Base-by-base conservation (phyloP, 257 asterid species). In the Solanum clarkiae region DNA sequence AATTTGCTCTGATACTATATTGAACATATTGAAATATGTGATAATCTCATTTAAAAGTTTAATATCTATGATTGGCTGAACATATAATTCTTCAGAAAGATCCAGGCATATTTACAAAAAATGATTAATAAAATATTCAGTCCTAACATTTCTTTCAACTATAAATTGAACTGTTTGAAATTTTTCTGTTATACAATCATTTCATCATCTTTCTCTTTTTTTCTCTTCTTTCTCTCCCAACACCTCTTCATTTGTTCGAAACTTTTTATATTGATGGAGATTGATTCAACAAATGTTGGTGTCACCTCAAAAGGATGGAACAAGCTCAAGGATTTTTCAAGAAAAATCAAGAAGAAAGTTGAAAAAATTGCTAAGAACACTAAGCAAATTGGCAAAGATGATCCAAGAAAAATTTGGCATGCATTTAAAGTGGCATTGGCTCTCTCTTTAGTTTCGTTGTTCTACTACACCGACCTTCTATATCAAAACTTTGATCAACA, bases 401-500 rank as follows among this genome's bases (percentile, higher is more conserved):
- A 89, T 85, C 89, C 90, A 0, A 89, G 92, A 60, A 88, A 82
- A 72, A 83, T 89, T 9, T 15, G 55, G 13, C 93, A 90, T 74
- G 86, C 90, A 5, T 45, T 80, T 26, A 90, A 90, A 80, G 93
- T 90, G 72, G 93, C 90, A 80, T 18, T 89, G 26, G 90, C 93
- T 20, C 88, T 90, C 53, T 80, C 89, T 4, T 15, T 87, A 44
- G 86, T 87, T 15, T 90, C 93, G 1, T 62, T 87, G 72, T 80
- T 89, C 7, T 89, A 90, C 83, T 89, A 90, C 62, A 89, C 91
- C 16, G 82, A 91, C 49, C 97, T 97, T 3, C 85, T 94, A 3
- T 95, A 93, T 82, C 85, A 90, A 40, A 92, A 93, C 2, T 93
- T 94, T 53, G 97, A 96, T 26, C 92, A 92, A 32, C 91, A 95